Base-by-base conservation (phyloP, 768 basidiomycete species). In the Auricularia heimuer region DNA sequence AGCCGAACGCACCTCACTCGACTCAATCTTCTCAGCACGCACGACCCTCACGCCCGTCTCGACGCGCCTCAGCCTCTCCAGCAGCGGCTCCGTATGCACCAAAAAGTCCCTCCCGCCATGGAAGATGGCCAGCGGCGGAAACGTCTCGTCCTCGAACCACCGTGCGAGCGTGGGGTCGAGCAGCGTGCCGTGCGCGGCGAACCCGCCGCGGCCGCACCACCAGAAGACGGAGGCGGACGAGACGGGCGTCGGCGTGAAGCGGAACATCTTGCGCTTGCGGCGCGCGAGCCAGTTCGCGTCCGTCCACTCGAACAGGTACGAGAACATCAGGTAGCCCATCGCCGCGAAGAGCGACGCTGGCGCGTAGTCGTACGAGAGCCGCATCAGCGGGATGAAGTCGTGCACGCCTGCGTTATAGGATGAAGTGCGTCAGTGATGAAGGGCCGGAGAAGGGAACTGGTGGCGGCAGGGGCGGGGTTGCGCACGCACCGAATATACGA, bases 381-480 rank as follows among this genome's bases (percentile, higher is more conserved):
- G 69, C 80, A 82, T 81, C 47, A 81, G 70, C 3, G 81, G 81
- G 61, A 82, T 81, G 65, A 81, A 82, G 68, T 82, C 81, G 67
- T 80, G 71, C 1, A 80, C 79, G 45, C 75, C 73, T 74, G 65
- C 29, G 24, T 29, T 29, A 29, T 29, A 29, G 24, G 24, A 29
- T 1, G 24, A n/a, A 33, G 24, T 18, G 51, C 12, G 44, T 44
- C 24, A 66, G 45, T 35, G 36, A 62, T 33, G 64, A 7, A 29
- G 24, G 24, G 24, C 7, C 6, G 10, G 33, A 7, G 39, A 39
- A 1, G 39, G 8, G 1, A 11, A 29, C n/a, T 6, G 54, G 2
- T 33, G 11, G 1, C 33, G 36, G 62, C 24, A n/a, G 21, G 54
- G 24, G 24, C 24, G 24, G 29, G 29, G 29, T 29, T 16, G 1